Percentiles rank a stretch among this genome's conserved stretches.
Conservation (phyloP, 129 eudicot species). For the Flaveria sonorensis region DNA sequence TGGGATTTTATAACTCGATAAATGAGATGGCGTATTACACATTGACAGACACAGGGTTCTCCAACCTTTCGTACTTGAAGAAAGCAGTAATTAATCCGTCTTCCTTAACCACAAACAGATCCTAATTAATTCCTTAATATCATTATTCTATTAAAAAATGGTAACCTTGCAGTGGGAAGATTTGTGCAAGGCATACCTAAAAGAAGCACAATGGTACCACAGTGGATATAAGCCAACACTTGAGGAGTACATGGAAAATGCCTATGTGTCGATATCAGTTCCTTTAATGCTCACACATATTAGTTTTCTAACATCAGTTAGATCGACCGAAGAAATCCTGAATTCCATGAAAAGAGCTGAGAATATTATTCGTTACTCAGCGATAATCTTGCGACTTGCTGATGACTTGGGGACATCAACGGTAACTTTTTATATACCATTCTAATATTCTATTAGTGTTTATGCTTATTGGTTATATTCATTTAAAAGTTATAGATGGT, state of each 20-base stretch:
- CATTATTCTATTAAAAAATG: neutral
- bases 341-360: constrained; percentile 23
- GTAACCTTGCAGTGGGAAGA: constrained; percentile 33
- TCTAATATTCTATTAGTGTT: neutral
- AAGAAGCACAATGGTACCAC: constrained; percentile 39
- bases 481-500: too few relatives aligned
- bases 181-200: constrained; percentile 27
- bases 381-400: neutral
- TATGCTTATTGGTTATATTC: too few relatives aligned
- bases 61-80: constrained; percentile 27
- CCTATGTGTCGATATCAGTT: constrained; percentile 42
- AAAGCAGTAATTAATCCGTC: constrained; percentile 16
- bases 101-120: neutral
- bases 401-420: constrained; percentile 34
- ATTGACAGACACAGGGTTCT: constrained; percentile 34
- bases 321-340: constrained; percentile 26
- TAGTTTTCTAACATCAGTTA: constrained; percentile 4
- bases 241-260: constrained; percentile 45
- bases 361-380: constrained; percentile 4
- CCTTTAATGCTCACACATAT: constrained; percentile 24
- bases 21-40: constrained; percentile 44
- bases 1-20: constrained; percentile 37
- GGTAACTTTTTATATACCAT: constrained; percentile 10
- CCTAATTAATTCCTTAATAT: too few relatives aligned
- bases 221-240: constrained; percentile 43